phyloP scores from a whole-genome alignment of 1,284 basidiomycete genomes.

The Paramarasmius palmivorus region DNA sequence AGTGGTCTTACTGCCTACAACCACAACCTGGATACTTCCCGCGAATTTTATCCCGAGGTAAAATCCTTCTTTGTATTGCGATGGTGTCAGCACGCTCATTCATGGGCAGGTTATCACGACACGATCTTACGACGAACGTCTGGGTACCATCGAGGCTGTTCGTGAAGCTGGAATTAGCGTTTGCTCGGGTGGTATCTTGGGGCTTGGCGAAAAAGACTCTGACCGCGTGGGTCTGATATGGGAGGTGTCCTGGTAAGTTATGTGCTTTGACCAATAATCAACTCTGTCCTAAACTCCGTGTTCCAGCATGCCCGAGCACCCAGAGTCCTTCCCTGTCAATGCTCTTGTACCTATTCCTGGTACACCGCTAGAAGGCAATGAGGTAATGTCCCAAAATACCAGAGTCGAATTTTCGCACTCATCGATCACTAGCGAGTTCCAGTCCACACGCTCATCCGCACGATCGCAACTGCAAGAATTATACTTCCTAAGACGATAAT shows the following conservation, averaged over 20 bases:
- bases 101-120: constrained; percentile 85
- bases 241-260: constrained; percentile 83
- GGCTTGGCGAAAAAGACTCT: constrained; percentile 88
- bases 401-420: constrained; percentile 15
- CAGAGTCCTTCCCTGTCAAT: constrained; percentile 98
- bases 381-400: constrained; percentile 39
- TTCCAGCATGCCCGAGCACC: constrained; percentile 87
- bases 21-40: constrained; percentile 97
- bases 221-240: constrained; percentile 95
- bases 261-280: background rate
- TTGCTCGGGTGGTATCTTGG: constrained; percentile 96
- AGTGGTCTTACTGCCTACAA: constrained; percentile 97
- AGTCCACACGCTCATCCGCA: constrained; percentile 87
- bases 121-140: constrained; percentile 90
- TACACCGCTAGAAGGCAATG: constrained; percentile 72
- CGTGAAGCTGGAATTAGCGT: constrained; percentile 96
- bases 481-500: constrained; percentile 94
- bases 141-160: constrained; percentile 89
- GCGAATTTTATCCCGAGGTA: constrained; percentile 95
- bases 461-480: constrained; percentile 93
- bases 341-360: constrained; percentile 84
- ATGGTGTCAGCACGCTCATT: constrained; percentile 7
- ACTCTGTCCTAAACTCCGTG: constrained; percentile 2
- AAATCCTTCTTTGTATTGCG: constrained; percentile 11
- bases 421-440: constrained; percentile 60